phyloP scores from a whole-genome alignment of 1,284 basidiomycete species.

The Trichosporon coremiiforme region DNA sequence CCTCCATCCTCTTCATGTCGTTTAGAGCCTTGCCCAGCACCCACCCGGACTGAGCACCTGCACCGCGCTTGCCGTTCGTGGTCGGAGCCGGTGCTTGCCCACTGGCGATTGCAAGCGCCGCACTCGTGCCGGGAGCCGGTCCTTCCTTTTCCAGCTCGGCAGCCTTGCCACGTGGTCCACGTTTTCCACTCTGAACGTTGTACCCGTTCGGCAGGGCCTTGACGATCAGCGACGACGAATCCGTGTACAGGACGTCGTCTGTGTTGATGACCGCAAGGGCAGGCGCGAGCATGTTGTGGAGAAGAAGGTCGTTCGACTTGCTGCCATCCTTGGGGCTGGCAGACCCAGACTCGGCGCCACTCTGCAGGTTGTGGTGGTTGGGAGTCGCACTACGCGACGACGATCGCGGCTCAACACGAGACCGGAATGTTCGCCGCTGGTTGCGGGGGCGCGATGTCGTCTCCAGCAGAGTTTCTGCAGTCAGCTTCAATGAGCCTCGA shows the following conservation, averaged over 20 bases:
- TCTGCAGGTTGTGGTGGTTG: constrained; percentile 26
- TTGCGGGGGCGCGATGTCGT: constrained; percentile 15
- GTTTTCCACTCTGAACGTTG: constrained; percentile 40
- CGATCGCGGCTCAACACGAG: constrained; percentile 31
- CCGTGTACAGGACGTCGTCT: constrained; percentile 52
- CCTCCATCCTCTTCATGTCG: constrained; percentile 53
- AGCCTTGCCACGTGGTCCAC: constrained; percentile 47
- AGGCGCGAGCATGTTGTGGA: constrained; percentile 47
- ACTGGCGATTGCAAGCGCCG: constrained; percentile 45
- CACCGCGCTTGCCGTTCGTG: constrained; percentile 40
- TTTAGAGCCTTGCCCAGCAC: constrained; percentile 54
- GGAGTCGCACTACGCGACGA: constrained; percentile 27
- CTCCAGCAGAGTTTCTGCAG: neutral
- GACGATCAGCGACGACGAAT: constrained; percentile 49
- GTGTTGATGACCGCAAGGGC: constrained; percentile 45
- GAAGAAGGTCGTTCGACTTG: constrained; percentile 45
- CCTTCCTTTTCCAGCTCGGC: constrained; percentile 38
- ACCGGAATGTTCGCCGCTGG: constrained; percentile 32
- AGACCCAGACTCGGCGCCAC: constrained; percentile 26
- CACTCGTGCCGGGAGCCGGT: constrained; percentile 46
- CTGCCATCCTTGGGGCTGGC: constrained; percentile 33
- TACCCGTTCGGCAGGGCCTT: constrained; percentile 43
- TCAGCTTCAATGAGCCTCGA: neutral
- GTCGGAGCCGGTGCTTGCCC: constrained; percentile 37
- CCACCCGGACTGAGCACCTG: constrained; percentile 43